Evolutionary conservation across 441 rosid genomes (phyloP), one percentile per base, ranked within the genome.

Genomic region (Eutrema salsugineum): DNA sequence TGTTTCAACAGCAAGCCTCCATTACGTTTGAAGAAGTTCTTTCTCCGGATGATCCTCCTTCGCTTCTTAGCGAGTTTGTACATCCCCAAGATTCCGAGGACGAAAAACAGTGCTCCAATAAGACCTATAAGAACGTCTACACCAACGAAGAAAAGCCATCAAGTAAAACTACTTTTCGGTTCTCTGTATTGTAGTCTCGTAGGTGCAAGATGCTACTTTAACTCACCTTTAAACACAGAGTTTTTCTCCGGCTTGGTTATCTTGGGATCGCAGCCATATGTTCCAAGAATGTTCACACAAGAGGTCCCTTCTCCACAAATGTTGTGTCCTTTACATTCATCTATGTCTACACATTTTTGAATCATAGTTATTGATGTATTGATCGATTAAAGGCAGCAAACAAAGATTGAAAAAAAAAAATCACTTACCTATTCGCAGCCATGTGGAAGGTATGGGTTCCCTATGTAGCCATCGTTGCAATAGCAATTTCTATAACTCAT

Each of bases 341-440:
- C 62, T 22, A 36, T 54, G 57, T 77, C 79, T 59, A 63, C 16
- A 38, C n/a, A 64, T 7, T 14, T 66, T 39, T 27, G 4, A 47
- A 70, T 17, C 22, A 53, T 55, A 32, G 10, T n/a, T n/a, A n/a
- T n/a, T n/a, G n/a, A n/a, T n/a, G n/a, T n/a, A n/a, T n/a, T n/a
- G n/a, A n/a, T n/a, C n/a, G n/a, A n/a, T n/a, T n/a, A n/a, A n/a
- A n/a, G n/a, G n/a, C n/a, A n/a, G n/a, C n/a, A n/a, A n/a, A n/a
- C 8, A 8, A 11, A 33, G 10, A 3, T 16, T 61, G 8, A 9
- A 10, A 35, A 8, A 24, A 65, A 68, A 16, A 40, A 19, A 40
- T 42, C 32, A 54, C 5, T 0, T 76, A 84, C 86, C 84, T 68
- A 42, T 0, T 55, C 28, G 75, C 88, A 84, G 1, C 83, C 88